A percentile compares a stretch with the other conserved stretches of the same genome.
These are phyloP conservation scores for Saccharum officinarum DNA, from an alignment of 176 grass and related monocot species.

Conservation along the genomic window DNA sequence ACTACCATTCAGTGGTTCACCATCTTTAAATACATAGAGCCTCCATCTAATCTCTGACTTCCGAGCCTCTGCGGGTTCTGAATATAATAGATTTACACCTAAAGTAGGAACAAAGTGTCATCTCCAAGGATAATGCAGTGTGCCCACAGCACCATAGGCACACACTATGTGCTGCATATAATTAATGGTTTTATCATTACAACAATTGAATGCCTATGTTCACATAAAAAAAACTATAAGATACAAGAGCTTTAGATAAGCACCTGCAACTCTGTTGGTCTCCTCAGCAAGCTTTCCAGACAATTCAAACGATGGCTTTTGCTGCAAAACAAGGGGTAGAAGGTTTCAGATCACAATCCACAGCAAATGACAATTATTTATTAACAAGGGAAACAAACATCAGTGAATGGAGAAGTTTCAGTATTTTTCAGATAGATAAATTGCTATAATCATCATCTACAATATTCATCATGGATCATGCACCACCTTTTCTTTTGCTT, in stretches of 20 bases:
- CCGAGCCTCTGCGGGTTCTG: conserved; percentile 76
- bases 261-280: conserved; percentile 95
- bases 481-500: conserved; percentile 85
- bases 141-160: neutral
- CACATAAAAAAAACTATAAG: neutral
- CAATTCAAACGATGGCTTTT: conserved; percentile 97
- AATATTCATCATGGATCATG: conserved; percentile 17
- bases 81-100: conserved; percentile 90
- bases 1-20: conserved; percentile 81
- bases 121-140: neutral
- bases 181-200: conserved; percentile 2
- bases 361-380: neutral
- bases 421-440: conserved; percentile 7
- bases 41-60: conserved; percentile 89
- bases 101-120: conserved; percentile 30
- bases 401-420: neutral
- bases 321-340: conserved; percentile 39
- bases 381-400: neutral
- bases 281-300: conserved; percentile 98
- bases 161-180: neutral
- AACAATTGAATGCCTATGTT: neutral
- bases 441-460: conserved; percentile 27
- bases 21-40: conserved; percentile 93
- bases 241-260: conserved; percentile 20
- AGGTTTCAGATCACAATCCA: neutral